Evolutionary conservation across 129 eudicot genomes (phyloP).

Genomic region (Helianthus tuberosus): DNA sequence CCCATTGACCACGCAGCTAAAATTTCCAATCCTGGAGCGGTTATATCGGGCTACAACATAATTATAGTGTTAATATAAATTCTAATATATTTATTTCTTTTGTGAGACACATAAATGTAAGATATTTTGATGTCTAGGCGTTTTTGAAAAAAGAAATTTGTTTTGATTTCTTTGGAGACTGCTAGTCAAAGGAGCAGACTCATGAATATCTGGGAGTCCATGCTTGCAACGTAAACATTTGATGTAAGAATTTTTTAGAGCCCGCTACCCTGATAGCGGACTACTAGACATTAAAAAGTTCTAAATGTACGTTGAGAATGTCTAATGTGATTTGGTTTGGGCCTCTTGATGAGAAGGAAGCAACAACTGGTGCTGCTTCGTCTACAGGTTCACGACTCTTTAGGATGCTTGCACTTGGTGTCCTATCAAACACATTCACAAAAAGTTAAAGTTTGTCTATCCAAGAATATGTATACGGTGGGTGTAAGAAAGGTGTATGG

Average conservation of each 20-base stretch:
- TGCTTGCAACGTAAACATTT: no score
- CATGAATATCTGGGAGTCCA: no score
- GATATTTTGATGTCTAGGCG: no score
- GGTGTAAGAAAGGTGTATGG: neutral
- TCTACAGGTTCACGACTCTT: conserved; percentile 42
- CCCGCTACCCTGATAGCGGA: no score
- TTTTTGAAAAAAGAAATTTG: no score
- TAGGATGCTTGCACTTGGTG: conserved; percentile 42
- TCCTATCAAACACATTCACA: conserved; percentile 16
- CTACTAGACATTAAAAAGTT: no score
- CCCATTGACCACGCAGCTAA: conserved; percentile 57
- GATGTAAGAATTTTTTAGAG: no score
- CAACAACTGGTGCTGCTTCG: conserved; percentile 55
- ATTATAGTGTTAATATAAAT: neutral
- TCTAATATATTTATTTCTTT: neutral
- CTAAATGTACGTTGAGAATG: conserved; percentile 55
- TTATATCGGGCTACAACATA: conserved; percentile 58
- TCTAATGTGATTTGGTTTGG: conserved; percentile 59
- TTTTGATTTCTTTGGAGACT: no score
- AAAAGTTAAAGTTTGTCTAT: neutral
- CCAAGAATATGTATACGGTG: no score
- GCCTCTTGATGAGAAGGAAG: conserved; percentile 71
- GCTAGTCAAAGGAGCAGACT: no score
- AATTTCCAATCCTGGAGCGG: conserved; percentile 70
- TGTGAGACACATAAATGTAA: no score